A percentile compares a stretch with the other conserved stretches of the same genome.
phyloP scores from a whole-genome alignment of 805 yeast species.

The Candida qinlingensis region DNA sequence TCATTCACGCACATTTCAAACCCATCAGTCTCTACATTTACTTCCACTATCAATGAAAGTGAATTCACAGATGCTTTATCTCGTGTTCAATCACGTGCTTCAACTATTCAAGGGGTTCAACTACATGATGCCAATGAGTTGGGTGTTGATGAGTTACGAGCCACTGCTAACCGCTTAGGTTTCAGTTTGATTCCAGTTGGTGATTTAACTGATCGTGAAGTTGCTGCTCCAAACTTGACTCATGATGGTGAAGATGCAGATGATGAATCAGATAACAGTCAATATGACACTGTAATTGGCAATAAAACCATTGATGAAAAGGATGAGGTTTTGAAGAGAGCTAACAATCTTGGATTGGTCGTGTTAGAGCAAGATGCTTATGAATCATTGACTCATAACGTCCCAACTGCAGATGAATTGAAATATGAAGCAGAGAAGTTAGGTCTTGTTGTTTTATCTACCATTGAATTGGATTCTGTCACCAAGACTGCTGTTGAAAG shows the following conservation, averaged over 20 bases:
- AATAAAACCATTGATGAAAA: slow-evolving; percentile 4
- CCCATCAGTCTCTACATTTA: slow-evolving; percentile 21
- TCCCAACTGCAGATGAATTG: slow-evolving; percentile 1
- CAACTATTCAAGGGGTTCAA: slow-evolving; percentile 17
- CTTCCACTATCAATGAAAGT: slow-evolving; percentile 23
- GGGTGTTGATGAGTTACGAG: slow-evolving; percentile 16
- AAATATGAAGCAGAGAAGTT: slow-evolving; percentile 11
- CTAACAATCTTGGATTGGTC: slow-evolving; percentile 20
- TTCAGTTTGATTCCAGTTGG: slow-evolving; percentile 12
- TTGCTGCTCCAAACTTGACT: neutral
- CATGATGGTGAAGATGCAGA: slow-evolving; percentile 13
- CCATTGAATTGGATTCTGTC: slow-evolving; percentile 13
- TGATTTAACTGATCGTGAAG: neutral
- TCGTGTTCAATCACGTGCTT: slow-evolving; percentile 21
- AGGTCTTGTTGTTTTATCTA: slow-evolving; percentile 21
- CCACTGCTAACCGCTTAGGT: slow-evolving; percentile 17
- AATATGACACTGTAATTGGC: slow-evolving; percentile 12
- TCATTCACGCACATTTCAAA: slow-evolving; percentile 13
- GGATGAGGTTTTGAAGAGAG: slow-evolving; percentile 9
- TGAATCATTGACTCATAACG: slow-evolving; percentile 7
- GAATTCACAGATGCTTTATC: slow-evolving; percentile 28
- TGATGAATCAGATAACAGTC: slow-evolving; percentile 8
- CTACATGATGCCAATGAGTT: neutral
- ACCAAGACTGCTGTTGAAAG: slow-evolving; percentile 10
- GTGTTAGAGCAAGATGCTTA: slow-evolving; percentile 23